Base-by-base conservation (phyloP, 2,329 filamentous ascomycete genomes). In the Huntiella savannae region DNA sequence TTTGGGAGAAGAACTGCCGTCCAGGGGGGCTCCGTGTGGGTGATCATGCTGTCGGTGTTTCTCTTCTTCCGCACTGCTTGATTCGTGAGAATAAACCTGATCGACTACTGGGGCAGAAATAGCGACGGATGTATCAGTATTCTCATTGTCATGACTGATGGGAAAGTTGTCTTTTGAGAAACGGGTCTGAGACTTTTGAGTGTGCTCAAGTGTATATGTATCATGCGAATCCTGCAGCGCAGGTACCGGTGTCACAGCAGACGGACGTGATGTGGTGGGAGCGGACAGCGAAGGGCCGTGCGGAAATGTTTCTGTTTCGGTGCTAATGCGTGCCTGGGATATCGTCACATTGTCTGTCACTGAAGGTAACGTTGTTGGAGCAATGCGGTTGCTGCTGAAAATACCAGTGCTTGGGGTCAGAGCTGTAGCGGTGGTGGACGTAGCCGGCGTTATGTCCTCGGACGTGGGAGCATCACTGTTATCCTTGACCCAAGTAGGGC, bases 11-110 rank as follows among this genome's bases (percentile, higher is more conserved):
- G 40, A 43, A 43, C 46, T 33, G 13, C 34, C 22, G n/a, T 48
- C 37, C 7, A 38, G 37, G 40, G 13, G 40, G 32, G 13, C 6
- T 45, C 44, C 48, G 41, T 44, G 43, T n/a, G 45, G 40, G n/a
- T 49, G 48, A 49, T 49, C 48, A 47, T 42, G 44, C 44, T 49
- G 44, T 28, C 35, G 12, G 35, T 32, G 44, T 46, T 44, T 44
- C 43, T 47, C 40, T 40, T 28, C 22, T 28, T 28, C 22, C 7
- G 22, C 22, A 28, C 7, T 28, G 22, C 22, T 28, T 28, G 5
- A 7, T 28, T 28, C 22, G 22, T 28, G 22, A 1, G 22, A 28
- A 28, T 28, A 28, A 28, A 28, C 5, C 22, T 28, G 22, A 28
- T 28, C 22, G 22, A 10, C 22, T 3, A 10, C 2, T 28, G 22